A percentile compares a stretch with the other conserved stretches of the same genome.
Evolutionary conservation across 169 alveolate species (phyloP).

Genomic region (Sarcocystis neurona): DNA sequence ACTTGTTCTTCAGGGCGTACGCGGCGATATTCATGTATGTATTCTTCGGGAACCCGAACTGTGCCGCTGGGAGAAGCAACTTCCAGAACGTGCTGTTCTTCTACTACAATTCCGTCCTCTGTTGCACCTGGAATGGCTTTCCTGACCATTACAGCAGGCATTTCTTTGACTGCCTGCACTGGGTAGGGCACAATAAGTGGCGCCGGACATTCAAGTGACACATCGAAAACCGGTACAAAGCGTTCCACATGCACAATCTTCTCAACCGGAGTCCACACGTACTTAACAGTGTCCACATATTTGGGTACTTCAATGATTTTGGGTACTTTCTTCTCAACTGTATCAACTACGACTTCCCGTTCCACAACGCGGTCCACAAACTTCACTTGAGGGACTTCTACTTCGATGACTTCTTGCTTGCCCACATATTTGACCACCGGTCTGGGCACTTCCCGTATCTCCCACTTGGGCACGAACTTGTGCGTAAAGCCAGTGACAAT

Average conservation of each 20-base stretch:
- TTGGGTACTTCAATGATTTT: conserved; percentile 81
- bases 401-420: conserved; percentile 80
- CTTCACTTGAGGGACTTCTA: conserved; percentile 83
- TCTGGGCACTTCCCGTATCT: conserved; percentile 83
- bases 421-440: conserved; percentile 85
- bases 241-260: conserved; percentile 81
- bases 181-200: conserved; percentile 86
- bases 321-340: conserved; percentile 84
- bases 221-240: conserved; percentile 84
- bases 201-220: conserved; percentile 84
- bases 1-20: conserved; percentile 23
- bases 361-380: conserved; percentile 83
- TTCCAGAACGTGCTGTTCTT: conserved; percentile 66
- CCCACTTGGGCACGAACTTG: conserved; percentile 86
- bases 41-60: conserved; percentile 74
- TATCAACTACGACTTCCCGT: conserved; percentile 82
- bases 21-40: conserved; percentile 65
- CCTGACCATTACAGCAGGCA: conserved; percentile 83
- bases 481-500: conserved; percentile 83
- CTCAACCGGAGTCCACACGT: conserved; percentile 85
- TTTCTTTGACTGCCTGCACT: conserved; percentile 79
- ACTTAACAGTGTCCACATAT: conserved; percentile 80
- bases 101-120: too few species aligned
- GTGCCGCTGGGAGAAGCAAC: conserved; percentile 75
- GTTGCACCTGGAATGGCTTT: conserved; percentile 61